Evolutionary conservation across 495 filamentous ascomycete species (phyloP), one percentile per base, ranked within the genome.

Genomic region (Talaromyces ruber): DNA sequence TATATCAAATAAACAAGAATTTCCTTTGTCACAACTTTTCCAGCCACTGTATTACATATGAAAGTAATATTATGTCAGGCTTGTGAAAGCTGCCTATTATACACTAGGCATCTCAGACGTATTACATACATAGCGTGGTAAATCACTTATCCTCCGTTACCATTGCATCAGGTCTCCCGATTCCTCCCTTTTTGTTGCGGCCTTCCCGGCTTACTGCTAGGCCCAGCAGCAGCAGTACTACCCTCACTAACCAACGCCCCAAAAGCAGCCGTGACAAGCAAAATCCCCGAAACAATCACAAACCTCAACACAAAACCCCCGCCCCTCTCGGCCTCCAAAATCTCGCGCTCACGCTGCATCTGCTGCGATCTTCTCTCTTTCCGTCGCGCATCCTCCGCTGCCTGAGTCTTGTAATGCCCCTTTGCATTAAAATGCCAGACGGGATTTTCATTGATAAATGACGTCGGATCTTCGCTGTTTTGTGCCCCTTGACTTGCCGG

Each of bases 341-440:
- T 51, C 50, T 60, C 65, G 57, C 70, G 65, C 37, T 74, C 70
- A 52, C 69, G 37, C 25, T 30, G 59, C 43, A 30, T 60, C 39
- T 51, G 59, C 12, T 32, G 39, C 39, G 43, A 30, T 43, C 16
- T 58, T 61, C 59, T 58, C 54, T 43, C 59, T 62, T 64, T 61
- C 56, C 79, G 69, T 55, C 84, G 74, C 66, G 71, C 71, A 71
- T 88, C 83, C 69, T 90, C 81, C 56, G 85, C 82, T 61, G 81
- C 73, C 66, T 86, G 88, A 39, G 83, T 88, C 63, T 83, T 77
- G 64, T 86, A 88, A 73, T 95, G 91, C 18, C 82, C 82, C 47
- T 79, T 77, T 8, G 84, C 81, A 74, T 88, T 81, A 52, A 86
- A 88, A 80, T 90, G 80, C 65, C 79, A 72, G 4, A 88, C 76